Evolutionary conservation across 177 flowering plant genomes (phyloP).

Genomic region (Vitis hybrid): DNA sequence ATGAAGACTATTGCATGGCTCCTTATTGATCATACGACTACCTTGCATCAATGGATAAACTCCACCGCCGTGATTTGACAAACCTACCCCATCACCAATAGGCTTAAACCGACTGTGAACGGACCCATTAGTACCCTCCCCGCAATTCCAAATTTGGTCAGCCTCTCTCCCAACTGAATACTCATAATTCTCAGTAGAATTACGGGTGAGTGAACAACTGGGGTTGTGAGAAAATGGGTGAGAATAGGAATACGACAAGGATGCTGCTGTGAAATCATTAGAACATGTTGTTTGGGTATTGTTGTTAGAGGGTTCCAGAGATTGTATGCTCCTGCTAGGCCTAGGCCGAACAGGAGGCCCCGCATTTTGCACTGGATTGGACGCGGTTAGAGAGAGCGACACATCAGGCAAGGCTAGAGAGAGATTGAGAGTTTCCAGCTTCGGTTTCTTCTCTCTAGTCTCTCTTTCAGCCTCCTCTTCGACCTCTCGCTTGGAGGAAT

Average conservation of each 20-base stretch:
- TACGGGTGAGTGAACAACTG: slow-evolving; percentile 83
- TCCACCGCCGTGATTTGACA: slow-evolving; percentile 53
- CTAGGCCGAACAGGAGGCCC: slow-evolving; percentile 31
- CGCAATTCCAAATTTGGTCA: slow-evolving; percentile 82
- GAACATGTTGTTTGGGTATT: slow-evolving; percentile 63
- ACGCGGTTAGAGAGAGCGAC: slow-evolving; percentile 62
- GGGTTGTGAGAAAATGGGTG: slow-evolving; percentile 86
- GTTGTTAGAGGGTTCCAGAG: slow-evolving; percentile 56
- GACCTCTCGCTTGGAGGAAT: slow-evolving; percentile 46
- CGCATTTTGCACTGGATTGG: slow-evolving; percentile 46
- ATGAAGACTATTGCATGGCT: slow-evolving; percentile 41
- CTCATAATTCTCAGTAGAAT: slow-evolving; percentile 76
- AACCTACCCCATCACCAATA: slow-evolving; percentile 68
- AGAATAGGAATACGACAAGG: slow-evolving; percentile 75
- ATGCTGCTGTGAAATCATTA: slow-evolving; percentile 76
- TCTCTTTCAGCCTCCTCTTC: slow-evolving; percentile 40
- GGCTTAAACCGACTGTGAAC: slow-evolving; percentile 96
- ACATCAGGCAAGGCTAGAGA: slow-evolving; percentile 82
- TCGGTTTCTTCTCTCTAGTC: slow-evolving; percentile 61
- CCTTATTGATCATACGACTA: slow-evolving; percentile 39
- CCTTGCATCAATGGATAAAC: slow-evolving; percentile 36
- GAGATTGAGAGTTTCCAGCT: slow-evolving; percentile 75
- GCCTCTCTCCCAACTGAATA: slow-evolving; percentile 60
- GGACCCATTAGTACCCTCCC: slow-evolving; percentile 96
- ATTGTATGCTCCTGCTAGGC: slow-evolving; percentile 52